Percentiles rank a stretch among this genome's conserved stretches.
These are phyloP conservation scores for Moricandia moricandioides DNA, from an alignment of 345 rosid genomes.

Conservation along the genomic window DNA sequence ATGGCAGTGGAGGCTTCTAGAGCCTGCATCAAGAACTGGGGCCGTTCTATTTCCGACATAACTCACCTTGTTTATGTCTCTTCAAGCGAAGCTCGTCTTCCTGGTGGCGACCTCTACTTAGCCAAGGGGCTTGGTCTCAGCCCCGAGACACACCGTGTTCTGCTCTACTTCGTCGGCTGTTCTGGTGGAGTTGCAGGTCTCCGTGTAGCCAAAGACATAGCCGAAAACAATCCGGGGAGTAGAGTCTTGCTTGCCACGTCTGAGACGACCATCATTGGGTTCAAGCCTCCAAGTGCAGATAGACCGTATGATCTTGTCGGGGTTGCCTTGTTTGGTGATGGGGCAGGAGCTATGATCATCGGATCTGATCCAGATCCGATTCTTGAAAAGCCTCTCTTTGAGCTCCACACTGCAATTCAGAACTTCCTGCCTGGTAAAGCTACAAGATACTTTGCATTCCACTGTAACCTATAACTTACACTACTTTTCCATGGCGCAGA, in stretches of 20 bases:
- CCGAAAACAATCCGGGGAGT: slow-evolving; percentile 91
- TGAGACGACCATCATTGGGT: slow-evolving; percentile 92
- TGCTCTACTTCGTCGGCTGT: slow-evolving; percentile 88
- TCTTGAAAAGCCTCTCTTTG: slow-evolving; percentile 73
- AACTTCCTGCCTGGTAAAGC: slow-evolving; percentile 50
- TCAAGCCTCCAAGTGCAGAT: slow-evolving; percentile 79
- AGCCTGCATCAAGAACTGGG: slow-evolving; percentile 83
- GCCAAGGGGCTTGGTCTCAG: slow-evolving; percentile 84
- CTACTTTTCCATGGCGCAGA: slow-evolving; percentile 47
- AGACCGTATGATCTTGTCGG: slow-evolving; percentile 98
- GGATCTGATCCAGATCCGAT: slow-evolving; percentile 63
- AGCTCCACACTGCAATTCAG: slow-evolving; percentile 83
- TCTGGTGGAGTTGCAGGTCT: slow-evolving; percentile 96
- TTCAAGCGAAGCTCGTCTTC: slow-evolving; percentile 90
- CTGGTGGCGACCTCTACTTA: slow-evolving; percentile 82
- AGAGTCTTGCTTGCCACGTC: slow-evolving; percentile 81
- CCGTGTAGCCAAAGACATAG: slow-evolving; percentile 91
- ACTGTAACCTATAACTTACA: neutral
- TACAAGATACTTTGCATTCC: neutral
- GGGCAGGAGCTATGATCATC: slow-evolving; percentile 81
- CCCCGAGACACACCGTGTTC: slow-evolving; percentile 70
- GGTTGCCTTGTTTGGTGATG: slow-evolving; percentile 90
- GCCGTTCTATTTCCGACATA: slow-evolving; percentile 66
- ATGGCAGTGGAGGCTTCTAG: slow-evolving; percentile 89
- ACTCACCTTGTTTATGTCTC: slow-evolving; percentile 97